Percentiles rank a stretch among this genome's conserved stretches.
phyloP scores from a whole-genome alignment of 495 filamentous ascomycete genomes.

The Parmelia sp. region DNA sequence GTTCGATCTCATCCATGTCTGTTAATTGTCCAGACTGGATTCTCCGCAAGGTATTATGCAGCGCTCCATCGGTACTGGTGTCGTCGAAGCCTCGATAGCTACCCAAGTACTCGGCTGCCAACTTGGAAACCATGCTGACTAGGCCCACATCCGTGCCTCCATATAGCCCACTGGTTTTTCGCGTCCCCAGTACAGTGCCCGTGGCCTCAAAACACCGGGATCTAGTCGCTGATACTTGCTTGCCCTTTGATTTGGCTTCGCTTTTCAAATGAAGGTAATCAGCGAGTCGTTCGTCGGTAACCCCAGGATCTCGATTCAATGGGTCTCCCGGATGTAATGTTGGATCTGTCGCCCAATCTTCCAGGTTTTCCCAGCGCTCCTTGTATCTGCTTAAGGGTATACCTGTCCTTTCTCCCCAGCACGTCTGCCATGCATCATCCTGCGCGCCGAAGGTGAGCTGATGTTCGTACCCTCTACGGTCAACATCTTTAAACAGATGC shows the following conservation, averaged over 20 bases:
- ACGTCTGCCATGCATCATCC: constrained; percentile 27
- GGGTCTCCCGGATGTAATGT: neutral
- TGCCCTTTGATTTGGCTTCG: neutral
- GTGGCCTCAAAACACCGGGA: neutral
- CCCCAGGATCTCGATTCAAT: constrained; percentile 5
- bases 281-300: neutral
- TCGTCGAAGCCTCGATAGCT: constrained; percentile 13
- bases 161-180: constrained; percentile 11
- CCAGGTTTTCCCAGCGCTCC: constrained; percentile 11
- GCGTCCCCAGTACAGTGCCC: constrained; percentile 3
- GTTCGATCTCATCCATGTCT: neutral
- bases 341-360: neutral
- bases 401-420: too few relatives aligned
- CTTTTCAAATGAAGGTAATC: neutral
- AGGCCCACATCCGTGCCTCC: neutral
- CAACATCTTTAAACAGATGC: constrained; percentile 21
- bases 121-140: neutral
- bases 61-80: neutral
- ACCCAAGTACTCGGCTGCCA: constrained; percentile 3
- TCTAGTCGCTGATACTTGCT: neutral
- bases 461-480: constrained; percentile 22
- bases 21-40: constrained; percentile 6
- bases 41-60: neutral
- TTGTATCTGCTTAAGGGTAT: too few relatives aligned
- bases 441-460: constrained; percentile 26